A percentile compares a stretch with the other conserved stretches of the same genome.
These are phyloP conservation scores for Raphanus sativus DNA, from an alignment of 345 rosid genomes.

Conservation along the genomic window DNA sequence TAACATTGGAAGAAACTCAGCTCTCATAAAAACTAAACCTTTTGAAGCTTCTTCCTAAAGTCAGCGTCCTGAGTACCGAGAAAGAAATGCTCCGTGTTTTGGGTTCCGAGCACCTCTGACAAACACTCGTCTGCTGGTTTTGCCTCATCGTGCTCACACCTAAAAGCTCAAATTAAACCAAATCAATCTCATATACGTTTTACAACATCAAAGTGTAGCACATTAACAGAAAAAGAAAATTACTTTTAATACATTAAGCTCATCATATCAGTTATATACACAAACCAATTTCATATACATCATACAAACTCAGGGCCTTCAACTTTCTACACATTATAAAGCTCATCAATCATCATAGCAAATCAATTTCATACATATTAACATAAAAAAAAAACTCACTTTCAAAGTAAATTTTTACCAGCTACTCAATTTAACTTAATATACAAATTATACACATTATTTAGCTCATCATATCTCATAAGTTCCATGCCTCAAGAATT, in stretches of 20 bases:
- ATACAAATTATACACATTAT: too few species aligned
- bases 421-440: neutral
- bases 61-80: slow-evolving; percentile 81
- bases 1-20: neutral
- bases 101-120: slow-evolving; percentile 56
- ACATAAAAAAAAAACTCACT: too few species aligned
- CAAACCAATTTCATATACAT: too few species aligned
- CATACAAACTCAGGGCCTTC: too few species aligned
- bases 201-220: neutral
- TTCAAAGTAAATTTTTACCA: too few species aligned
- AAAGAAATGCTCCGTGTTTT: slow-evolving; percentile 74
- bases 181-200: slow-evolving; percentile 1
- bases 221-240: too few species aligned
- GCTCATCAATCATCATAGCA: neutral
- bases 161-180: slow-evolving; percentile 29
- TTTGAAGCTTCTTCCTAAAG: slow-evolving; percentile 63
- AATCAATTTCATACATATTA: neutral
- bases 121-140: slow-evolving; percentile 72
- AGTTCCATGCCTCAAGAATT: neutral
- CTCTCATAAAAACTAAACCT: slow-evolving; percentile 55
- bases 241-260: neutral
- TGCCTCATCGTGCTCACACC: slow-evolving; percentile 76
- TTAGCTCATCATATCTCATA: neutral
- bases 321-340: neutral
- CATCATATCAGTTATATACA: neutral